These are phyloP conservation scores for Cyberlindnera samutprakarnensis DNA, from an alignment of 805 yeast species.

Conservation along the genomic window DNA sequence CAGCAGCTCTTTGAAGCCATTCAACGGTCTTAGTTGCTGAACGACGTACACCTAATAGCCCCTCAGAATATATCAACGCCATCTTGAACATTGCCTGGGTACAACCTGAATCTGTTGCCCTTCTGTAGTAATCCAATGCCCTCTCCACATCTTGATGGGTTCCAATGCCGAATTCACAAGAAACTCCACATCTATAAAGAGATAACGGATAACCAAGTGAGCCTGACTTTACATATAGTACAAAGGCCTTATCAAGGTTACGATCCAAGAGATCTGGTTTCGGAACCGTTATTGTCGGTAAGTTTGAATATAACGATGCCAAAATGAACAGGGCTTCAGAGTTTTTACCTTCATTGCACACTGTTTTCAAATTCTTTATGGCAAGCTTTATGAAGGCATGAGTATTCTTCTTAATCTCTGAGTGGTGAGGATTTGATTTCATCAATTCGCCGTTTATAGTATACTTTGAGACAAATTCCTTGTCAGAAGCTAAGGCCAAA, in stretches of 20 bases:
- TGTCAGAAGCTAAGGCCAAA: conserved; percentile 37
- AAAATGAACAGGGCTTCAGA: conserved; percentile 52
- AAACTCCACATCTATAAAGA: conserved; percentile 62
- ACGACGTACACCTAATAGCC: conserved; percentile 32
- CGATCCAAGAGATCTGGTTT: conserved; percentile 42
- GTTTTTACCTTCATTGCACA: conserved; percentile 40
- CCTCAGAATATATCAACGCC: conserved; percentile 56
- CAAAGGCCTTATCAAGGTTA: conserved; percentile 56
- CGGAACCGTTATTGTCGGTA: conserved; percentile 35
- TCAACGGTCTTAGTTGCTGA: conserved; percentile 36
- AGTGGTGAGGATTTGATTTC: conserved; percentile 31
- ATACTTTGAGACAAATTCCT: conserved; percentile 33
- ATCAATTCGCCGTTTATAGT: conserved; percentile 41
- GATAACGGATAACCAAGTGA: conserved; percentile 49
- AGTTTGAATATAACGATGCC: conserved; percentile 56
- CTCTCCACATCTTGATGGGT: conserved; percentile 33
- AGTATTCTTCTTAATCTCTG: conserved; percentile 42
- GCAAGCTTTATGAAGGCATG: conserved; percentile 51
- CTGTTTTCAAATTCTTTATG: conserved; percentile 49
- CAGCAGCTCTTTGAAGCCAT: conserved; percentile 47
- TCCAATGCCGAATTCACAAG: conserved; percentile 62
- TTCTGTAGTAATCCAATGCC: conserved; percentile 47
- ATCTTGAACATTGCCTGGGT: conserved; percentile 67
- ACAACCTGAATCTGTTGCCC: conserved; percentile 56
- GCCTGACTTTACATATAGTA: conserved; percentile 53